Conservation (phyloP, 23 red algal genomes). For the Cyanidium caldarium region DNA sequence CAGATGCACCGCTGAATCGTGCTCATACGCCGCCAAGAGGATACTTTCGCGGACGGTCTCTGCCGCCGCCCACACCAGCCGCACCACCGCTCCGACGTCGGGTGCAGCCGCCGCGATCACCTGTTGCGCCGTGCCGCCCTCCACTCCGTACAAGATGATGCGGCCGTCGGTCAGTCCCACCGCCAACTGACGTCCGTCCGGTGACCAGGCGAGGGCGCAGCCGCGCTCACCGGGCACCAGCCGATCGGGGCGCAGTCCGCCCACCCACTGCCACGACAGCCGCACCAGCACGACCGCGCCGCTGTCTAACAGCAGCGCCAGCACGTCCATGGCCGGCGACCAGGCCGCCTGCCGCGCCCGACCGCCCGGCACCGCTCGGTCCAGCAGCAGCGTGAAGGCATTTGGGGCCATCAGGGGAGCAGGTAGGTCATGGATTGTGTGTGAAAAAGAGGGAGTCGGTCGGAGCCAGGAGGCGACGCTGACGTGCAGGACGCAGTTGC, state of each 20-base stretch:
- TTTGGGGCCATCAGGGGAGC: too few relatives aligned
- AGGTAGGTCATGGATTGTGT: background rate
- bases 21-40: too few relatives aligned
- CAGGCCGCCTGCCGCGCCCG: background rate
- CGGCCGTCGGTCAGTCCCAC: background rate
- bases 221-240: background rate
- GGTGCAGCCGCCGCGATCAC: too few relatives aligned
- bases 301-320: background rate
- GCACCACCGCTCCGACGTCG: too few relatives aligned
- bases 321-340: background rate
- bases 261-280: background rate
- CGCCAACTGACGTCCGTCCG: background rate
- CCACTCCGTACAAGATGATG: background rate
- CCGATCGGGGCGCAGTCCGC: background rate
- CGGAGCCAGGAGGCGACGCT: too few relatives aligned
- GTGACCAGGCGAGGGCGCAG: background rate
- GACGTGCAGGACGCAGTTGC: too few relatives aligned
- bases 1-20: too few relatives aligned
- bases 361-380: background rate
- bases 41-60: too few relatives aligned
- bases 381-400: background rate
- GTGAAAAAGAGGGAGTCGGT: background rate
- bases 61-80: too few relatives aligned
- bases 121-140: too few relatives aligned
- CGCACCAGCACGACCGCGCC: background rate